Evolutionary conservation across 169 alveolate species (phyloP), one percentile per base, ranked within the genome.

Genomic region (Plasmodium coatneyi): DNA sequence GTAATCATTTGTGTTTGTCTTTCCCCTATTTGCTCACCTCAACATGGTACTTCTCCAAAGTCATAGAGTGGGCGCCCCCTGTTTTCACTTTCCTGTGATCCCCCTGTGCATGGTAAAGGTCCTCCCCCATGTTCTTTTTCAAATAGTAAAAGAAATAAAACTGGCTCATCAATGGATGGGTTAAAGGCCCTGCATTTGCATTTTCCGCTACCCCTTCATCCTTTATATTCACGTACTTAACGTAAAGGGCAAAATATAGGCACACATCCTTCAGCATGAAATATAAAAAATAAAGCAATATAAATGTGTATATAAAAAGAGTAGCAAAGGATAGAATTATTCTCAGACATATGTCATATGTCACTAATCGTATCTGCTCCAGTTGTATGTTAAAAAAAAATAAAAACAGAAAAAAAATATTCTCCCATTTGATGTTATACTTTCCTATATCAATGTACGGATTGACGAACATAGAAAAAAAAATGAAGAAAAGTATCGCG

Each of bases 361-460:
- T 91, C 54, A 91, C 66, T 91, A 91, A 41, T 81, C 95, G 32
- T 66, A 91, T 39, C 82, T 70, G 82, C 39, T 91, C 95, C 76
- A 91, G n/a, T 70, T 91, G 95, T 46, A 91, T n/a, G 66, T 52
- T 91, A 70, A 91, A 80, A 91, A 91, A 91, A 91, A 91, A 91
- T 81, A 91, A 71, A 81, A 80, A 91, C 95, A 91, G 80, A 71
- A 91, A 80, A 80, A 54, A 71, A 70, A 91, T n/a, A 28, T 72
- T 80, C 36, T 91, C 95, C 39, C 19, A 43, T 71, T 80, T 91
- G 30, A 80, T 46, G 34, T 80, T 46, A 41, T 80, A 80, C 25
- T 54, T 46, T 5, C 54, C 43, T 79, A 32, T 30, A 19, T 80
- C 66, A n/a, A 81, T 91, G 76, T 66, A 71, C 54, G 95, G 95